These are phyloP conservation scores for Hymenoscyphus albidus DNA, from an alignment of 2,329 filamentous ascomycete genomes.

Conservation along the genomic window DNA sequence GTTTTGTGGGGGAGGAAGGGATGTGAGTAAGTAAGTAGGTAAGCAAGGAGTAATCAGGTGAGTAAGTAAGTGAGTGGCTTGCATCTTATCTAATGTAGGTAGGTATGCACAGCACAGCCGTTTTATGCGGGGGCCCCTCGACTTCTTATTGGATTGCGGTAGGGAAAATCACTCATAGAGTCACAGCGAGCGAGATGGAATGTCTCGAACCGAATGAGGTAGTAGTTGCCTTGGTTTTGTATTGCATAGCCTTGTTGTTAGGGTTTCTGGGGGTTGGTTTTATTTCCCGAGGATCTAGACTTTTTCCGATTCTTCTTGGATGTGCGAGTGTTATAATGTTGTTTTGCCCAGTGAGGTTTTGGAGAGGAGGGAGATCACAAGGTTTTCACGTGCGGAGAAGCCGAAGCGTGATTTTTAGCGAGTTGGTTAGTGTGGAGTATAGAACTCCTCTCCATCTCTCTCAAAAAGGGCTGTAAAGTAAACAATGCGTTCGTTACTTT, in stretches of 20 bases:
- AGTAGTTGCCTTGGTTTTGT: neutral
- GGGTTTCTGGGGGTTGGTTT: neutral
- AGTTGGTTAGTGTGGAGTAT: no score
- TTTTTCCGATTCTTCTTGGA: no score
- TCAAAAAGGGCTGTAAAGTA: no score
- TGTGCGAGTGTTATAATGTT: no score
- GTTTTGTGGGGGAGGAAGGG: neutral
- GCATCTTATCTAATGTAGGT: neutral
- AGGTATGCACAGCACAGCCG: neutral
- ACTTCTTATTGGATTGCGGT: neutral
- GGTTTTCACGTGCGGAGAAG: no score
- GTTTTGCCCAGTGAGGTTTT: no score
- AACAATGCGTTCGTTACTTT: no score
- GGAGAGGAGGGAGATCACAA: no score
- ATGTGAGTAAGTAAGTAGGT: neutral
- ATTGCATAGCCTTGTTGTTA: neutral
- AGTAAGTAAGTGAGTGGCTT: neutral
- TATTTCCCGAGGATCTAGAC: neutral
- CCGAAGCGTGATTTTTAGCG: no score
- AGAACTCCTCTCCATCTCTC: no score
- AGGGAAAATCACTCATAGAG: neutral
- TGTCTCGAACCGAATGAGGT: neutral
- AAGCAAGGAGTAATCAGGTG: neutral
- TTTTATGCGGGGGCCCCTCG: neutral
- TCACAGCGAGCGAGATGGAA: neutral